Conservation (phyloP, 192 early-diverging fungal species). For the Ramicandelaber brevisporus region DNA sequence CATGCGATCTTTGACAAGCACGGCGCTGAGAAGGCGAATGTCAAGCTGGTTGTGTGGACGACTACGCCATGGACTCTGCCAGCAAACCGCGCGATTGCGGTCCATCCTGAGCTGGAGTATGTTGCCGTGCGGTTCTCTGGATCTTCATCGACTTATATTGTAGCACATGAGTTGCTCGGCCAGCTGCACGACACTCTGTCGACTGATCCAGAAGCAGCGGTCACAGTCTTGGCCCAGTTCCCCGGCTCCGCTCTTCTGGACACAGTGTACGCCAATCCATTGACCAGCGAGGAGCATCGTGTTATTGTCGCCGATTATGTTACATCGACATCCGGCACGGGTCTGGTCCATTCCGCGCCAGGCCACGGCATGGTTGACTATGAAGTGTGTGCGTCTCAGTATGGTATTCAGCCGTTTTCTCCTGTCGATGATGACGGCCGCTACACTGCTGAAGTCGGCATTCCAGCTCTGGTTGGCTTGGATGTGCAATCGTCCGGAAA, state of each 20-base stretch:
- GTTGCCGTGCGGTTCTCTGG: too few species aligned
- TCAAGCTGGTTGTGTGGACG: slow-evolving; percentile 37
- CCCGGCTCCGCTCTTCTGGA: slow-evolving; percentile 23
- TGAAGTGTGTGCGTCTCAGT: slow-evolving; percentile 20
- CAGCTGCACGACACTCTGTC: too few species aligned
- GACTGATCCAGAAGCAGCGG: neutral
- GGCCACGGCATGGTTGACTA: slow-evolving; percentile 73
- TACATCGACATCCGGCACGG: slow-evolving; percentile 41
- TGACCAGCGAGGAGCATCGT: slow-evolving; percentile 16
- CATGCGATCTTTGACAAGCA: too few species aligned
- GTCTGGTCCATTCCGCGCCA: slow-evolving; percentile 61
- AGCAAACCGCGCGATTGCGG: slow-evolving; percentile 41
- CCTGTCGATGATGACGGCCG: slow-evolving; percentile 45
- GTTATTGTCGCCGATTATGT: slow-evolving; percentile 40
- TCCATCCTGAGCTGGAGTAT: slow-evolving; percentile 36
- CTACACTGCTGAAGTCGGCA: slow-evolving; percentile 38
- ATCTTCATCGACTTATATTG: too few species aligned
- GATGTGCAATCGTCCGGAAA: slow-evolving; percentile 30
- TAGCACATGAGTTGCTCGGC: too few species aligned
- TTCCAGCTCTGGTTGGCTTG: slow-evolving; percentile 27
- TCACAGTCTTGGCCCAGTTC: slow-evolving; percentile 1
- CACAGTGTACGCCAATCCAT: slow-evolving; percentile 23
- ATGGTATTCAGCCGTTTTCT: slow-evolving; percentile 29
- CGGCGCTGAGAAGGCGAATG: slow-evolving; percentile 2
- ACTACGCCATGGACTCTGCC: slow-evolving; percentile 67